Evolutionary conservation across 768 basidiomycete genomes (phyloP).

Genomic region (Leucosporidium creatinivorum): DNA sequence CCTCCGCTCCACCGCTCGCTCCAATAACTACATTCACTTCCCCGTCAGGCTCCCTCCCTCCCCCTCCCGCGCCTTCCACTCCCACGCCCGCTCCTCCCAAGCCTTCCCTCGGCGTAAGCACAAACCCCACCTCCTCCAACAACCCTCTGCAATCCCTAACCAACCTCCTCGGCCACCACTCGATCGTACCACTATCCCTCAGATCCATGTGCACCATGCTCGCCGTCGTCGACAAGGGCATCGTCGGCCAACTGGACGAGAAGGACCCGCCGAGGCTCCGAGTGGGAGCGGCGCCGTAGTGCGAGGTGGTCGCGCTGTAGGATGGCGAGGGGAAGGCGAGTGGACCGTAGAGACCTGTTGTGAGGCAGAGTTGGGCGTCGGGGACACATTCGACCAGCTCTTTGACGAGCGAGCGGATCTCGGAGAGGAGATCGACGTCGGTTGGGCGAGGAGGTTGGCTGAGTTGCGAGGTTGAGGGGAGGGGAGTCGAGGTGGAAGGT

Average conservation of each 20-base stretch:
- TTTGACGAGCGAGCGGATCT: slow-evolving; percentile 21
- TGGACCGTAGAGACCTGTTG: slow-evolving; percentile 24
- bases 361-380: slow-evolving; percentile 24
- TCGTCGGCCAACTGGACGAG: no score
- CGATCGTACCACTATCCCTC: no score
- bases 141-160: slow-evolving; percentile 18
- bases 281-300: neutral
- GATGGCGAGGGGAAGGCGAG: slow-evolving; percentile 3
- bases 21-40: neutral
- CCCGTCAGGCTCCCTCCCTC: neutral
- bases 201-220: no score
- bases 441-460: neutral
- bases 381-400: slow-evolving; percentile 30
- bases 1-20: neutral
- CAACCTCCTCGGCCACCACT: slow-evolving; percentile 26
- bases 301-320: neutral
- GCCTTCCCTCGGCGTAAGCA: slow-evolving; percentile 6
- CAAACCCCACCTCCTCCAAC: slow-evolving; percentile 26
- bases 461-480: neutral
- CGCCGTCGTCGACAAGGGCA: no score
- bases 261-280: neutral
- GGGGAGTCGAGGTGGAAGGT: neutral
- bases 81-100: neutral
- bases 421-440: slow-evolving; percentile 14
- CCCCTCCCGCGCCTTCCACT: slow-evolving; percentile 5